A percentile compares a stretch with the other conserved stretches of the same genome.
These are phyloP conservation scores for Boletus rubescentipes DNA, from an alignment of 768 basidiomycete genomes.

Conservation along the genomic window DNA sequence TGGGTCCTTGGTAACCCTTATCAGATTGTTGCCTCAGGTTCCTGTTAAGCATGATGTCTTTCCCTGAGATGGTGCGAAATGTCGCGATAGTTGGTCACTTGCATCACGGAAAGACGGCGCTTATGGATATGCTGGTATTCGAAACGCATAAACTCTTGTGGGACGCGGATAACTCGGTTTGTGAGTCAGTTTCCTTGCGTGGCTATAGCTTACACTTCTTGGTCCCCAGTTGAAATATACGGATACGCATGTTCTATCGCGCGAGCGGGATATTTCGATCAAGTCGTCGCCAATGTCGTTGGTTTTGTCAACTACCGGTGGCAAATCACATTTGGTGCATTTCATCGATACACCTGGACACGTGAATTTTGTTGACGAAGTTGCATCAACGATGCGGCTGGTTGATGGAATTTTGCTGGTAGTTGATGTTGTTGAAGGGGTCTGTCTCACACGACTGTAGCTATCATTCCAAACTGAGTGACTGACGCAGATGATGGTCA, in stretches of 20 bases:
- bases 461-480: slow-evolving; percentile 11
- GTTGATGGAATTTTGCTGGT: slow-evolving; percentile 91
- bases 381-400: slow-evolving; percentile 81
- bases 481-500: slow-evolving; percentile 76
- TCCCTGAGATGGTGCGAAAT: slow-evolving; percentile 94
- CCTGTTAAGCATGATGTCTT: slow-evolving; percentile 84
- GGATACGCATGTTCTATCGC: slow-evolving; percentile 88
- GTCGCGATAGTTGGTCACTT: slow-evolving; percentile 95
- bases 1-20: slow-evolving; percentile 3
- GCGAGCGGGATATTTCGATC: slow-evolving; percentile 88
- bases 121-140: slow-evolving; percentile 96
- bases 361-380: slow-evolving; percentile 98
- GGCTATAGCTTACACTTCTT: slow-evolving; percentile 22
- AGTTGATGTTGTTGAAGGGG: slow-evolving; percentile 98
- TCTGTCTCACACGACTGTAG: slow-evolving; percentile 39
- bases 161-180: slow-evolving; percentile 87
- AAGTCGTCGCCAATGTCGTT: slow-evolving; percentile 98
- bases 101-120: slow-evolving; percentile 96
- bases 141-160: slow-evolving; percentile 95
- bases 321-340: slow-evolving; percentile 93
- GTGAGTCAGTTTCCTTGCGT: slow-evolving; percentile 28
- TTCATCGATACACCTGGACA: slow-evolving; percentile 97
- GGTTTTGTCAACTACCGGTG: slow-evolving; percentile 75
- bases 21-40: slow-evolving; percentile 54
- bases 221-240: slow-evolving; percentile 81